phyloP scores from a whole-genome alignment of 2,329 filamentous ascomycete genomes.

The Coniochaeta sp. region DNA sequence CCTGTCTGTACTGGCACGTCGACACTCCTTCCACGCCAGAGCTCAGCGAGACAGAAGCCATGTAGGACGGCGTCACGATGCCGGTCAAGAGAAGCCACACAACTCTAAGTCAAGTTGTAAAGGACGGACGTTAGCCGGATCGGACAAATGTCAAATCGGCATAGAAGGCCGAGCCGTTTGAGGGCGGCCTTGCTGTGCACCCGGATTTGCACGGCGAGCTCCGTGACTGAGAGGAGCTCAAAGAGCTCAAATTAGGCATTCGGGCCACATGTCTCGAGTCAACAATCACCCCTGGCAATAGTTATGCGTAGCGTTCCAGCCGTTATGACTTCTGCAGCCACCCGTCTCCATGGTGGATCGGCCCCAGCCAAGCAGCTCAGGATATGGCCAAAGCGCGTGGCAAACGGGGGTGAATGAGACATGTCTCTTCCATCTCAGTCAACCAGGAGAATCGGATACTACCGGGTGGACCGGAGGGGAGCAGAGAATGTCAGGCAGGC shows the following conservation, averaged over 20 bases:
- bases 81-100: background rate
- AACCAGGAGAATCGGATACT: too few species aligned
- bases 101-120: background rate
- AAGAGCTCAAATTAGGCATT: conserved; percentile 8
- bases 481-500: background rate
- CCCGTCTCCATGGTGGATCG: conserved; percentile 22
- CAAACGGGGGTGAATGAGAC: conserved; percentile 22
- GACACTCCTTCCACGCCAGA: too few species aligned
- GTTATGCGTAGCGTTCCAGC: conserved; percentile 23
- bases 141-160: conserved; percentile 9
- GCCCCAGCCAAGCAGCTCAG: conserved; percentile 18
- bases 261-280: conserved; percentile 29
- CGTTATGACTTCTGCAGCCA: conserved; percentile 28
- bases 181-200: background rate
- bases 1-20: background rate
- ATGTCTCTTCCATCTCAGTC: background rate
- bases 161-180: background rate
- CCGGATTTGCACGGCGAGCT: conserved; percentile 4
- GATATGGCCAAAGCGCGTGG: conserved; percentile 18
- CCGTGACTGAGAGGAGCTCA: background rate
- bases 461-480: background rate
- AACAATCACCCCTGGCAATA: conserved; percentile 19
- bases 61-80: background rate
- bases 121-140: background rate
- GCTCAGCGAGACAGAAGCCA: background rate